These are phyloP conservation scores for Castanea sativa DNA, from an alignment of 306 rosid genomes.

Conservation along the genomic window DNA sequence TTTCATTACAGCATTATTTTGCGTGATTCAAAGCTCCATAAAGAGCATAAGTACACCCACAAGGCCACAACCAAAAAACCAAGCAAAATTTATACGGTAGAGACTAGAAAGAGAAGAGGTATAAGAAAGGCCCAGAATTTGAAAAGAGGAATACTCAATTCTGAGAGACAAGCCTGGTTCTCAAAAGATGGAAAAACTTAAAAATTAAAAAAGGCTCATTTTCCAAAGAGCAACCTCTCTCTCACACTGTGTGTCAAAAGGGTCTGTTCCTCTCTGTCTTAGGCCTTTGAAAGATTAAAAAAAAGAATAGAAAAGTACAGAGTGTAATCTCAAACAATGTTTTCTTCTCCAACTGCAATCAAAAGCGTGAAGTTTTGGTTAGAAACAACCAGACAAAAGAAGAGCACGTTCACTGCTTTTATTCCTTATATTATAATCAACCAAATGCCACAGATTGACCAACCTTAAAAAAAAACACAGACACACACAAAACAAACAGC, in stretches of 20 bases:
- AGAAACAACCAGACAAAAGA: slow-evolving; percentile 51
- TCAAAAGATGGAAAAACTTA: slow-evolving; percentile 67
- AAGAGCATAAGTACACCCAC: slow-evolving; percentile 31
- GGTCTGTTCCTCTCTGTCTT: slow-evolving; percentile 31
- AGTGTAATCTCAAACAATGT: slow-evolving; percentile 1
- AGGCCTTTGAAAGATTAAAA: slow-evolving; percentile 31
- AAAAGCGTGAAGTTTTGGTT: slow-evolving; percentile 67
- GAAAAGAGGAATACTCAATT: slow-evolving; percentile 37
- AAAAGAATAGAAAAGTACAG: slow-evolving; percentile 41
- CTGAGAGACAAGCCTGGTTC: slow-evolving; percentile 74
- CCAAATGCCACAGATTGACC: slow-evolving; percentile 44
- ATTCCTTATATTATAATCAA: slow-evolving; percentile 47
- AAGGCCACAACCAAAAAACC: neutral
- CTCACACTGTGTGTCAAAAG: slow-evolving; percentile 42
- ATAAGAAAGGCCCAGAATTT: slow-evolving; percentile 36
- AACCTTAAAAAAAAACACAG: slow-evolving; percentile 24
- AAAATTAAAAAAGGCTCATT: slow-evolving; percentile 43
- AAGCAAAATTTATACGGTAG: slow-evolving; percentile 28
- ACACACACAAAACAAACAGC: slow-evolving; percentile 31
- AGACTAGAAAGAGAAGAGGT: slow-evolving; percentile 24
- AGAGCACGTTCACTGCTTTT: slow-evolving; percentile 69
- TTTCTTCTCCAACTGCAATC: slow-evolving; percentile 35
- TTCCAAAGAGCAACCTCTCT: slow-evolving; percentile 51
- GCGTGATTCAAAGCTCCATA: slow-evolving; percentile 55
- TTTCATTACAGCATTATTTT: slow-evolving; percentile 58